Base-by-base conservation (phyloP, 1,139 yeast genomes). In the Candida frijolesensis region DNA sequence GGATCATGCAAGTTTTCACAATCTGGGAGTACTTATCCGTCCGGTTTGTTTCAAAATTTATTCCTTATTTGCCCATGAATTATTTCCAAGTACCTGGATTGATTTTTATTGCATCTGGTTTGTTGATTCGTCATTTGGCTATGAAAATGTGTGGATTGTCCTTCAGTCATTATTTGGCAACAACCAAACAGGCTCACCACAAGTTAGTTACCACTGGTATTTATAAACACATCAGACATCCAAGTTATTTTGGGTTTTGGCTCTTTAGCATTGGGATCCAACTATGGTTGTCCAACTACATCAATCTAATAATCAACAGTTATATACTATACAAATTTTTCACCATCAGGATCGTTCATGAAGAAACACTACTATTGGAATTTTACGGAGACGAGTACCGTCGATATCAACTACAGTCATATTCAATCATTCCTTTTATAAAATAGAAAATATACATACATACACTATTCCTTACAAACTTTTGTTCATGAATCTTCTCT, bases 401-500 rank as follows among this genome's bases (percentile, higher is more conserved):
- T 33, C 53, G 51, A 18, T 75, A 75, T 54, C 57, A 54, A 51
- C 33, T 47, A 9, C 50, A 49, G 37, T 72, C 68, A 7, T 60
- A 67, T 14, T 56, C 64, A n/a, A 65, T 70, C 61, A 64, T 74
- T 30, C 76, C 77, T 9, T 60, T 62, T 56, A 60, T 65, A 33
- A 40, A 45, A n/a, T 39, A 44, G 35, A 25, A 19, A 22, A 14
- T 19, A 19, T 12, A 37, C 29, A 25, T 25, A 8, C 7, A 9
- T 25, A 25, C 29, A 25, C 10, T 4, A 5, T 14, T 32, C 32
- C 32, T 54, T 67, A 81, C 59, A 81, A 72, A 60, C 83, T 76
- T 72, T 90, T 89, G 72, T 94, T 94, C 99, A 94, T 94, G 67
- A 94, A 94, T 66, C 90, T 84, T 72, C 96, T 86, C 72, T 95